Percentiles rank a stretch among this genome's conserved stretches.
Evolutionary conservation across 2,329 filamentous ascomycete species (phyloP).

Genomic region (Colletotrichum camelliae): DNA sequence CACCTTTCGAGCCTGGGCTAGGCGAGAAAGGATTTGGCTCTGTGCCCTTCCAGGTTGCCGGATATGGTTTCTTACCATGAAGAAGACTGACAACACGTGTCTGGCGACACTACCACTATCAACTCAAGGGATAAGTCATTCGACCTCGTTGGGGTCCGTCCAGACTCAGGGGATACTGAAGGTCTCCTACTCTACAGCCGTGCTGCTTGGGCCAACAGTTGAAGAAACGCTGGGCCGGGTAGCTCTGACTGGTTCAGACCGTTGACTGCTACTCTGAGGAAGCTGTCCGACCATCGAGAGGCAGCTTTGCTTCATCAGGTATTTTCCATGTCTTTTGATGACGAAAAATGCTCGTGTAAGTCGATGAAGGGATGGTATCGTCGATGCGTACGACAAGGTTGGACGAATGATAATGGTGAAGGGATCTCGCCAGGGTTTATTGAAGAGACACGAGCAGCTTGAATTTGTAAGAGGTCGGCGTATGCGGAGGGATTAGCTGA

Average conservation of each 20-base stretch:
- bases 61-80: neutral
- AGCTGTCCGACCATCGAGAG: neutral
- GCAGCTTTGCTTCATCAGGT: neutral
- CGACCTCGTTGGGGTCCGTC: neutral
- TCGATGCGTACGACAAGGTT: neutral
- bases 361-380: neutral
- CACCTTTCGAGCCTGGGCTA: neutral
- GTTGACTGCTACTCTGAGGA: neutral
- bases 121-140: neutral
- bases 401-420: neutral
- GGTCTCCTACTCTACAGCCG: neutral
- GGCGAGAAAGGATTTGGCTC: neutral
- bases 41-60: neutral
- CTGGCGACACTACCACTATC: neutral
- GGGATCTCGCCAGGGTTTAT: neutral
- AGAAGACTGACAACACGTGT: neutral
- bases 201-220: neutral
- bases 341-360: neutral
- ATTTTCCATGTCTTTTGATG: neutral
- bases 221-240: neutral
- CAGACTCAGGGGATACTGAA: neutral
- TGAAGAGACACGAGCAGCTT: neutral
- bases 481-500: neutral
- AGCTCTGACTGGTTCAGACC: neutral
- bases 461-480: neutral